phyloP scores from a whole-genome alignment of 129 eudicot species.

The Helianthus annuus region DNA sequence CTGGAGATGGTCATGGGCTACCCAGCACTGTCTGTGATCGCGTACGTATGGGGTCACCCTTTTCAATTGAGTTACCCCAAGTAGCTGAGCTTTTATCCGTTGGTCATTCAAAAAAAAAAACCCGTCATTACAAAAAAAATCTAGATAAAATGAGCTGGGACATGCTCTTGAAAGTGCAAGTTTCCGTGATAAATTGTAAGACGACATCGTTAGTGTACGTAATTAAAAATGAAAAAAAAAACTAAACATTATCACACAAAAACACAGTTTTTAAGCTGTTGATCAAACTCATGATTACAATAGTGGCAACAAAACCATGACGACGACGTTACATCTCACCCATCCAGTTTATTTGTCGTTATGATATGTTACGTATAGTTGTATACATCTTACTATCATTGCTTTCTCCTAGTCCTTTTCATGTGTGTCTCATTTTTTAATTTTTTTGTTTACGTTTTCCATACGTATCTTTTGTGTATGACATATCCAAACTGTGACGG shows the following conservation, averaged over 20 bases:
- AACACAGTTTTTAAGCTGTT: constrained; percentile 9
- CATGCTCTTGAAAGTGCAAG: no score
- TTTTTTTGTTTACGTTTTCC: background rate
- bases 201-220: background rate
- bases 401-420: constrained; percentile 5
- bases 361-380: constrained; percentile 2
- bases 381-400: constrained; percentile 27
- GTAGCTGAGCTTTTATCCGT: no score
- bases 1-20: no score
- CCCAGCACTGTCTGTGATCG: no score
- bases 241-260: background rate
- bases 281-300: constrained; percentile 23
- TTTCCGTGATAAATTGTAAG: background rate
- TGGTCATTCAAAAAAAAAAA: no score
- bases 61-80: no score
- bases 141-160: no score
- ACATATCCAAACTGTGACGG: background rate
- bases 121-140: no score
- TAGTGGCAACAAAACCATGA: constrained; percentile 25
- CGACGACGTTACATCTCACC: constrained; percentile 30
- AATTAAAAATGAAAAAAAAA: background rate
- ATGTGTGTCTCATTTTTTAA: background rate
- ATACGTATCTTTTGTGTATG: background rate
- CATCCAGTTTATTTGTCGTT: constrained; percentile 24
- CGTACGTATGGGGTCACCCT: no score